Conservation (phyloP, 352 stramenopile species). For the Lagenidium giganteum region DNA sequence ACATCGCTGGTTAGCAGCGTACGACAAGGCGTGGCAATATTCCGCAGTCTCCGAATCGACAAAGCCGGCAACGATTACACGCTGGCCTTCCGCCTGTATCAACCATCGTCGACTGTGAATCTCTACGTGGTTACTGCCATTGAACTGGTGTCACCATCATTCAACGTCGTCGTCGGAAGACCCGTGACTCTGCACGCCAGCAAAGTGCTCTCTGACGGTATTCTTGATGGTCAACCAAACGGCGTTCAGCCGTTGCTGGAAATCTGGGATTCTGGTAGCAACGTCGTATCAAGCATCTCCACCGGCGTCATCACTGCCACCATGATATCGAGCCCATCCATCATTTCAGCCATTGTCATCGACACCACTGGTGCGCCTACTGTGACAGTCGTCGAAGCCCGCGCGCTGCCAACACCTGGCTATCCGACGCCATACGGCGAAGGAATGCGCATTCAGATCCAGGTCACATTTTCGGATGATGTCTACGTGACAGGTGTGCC, state of each 20-base stretch:
- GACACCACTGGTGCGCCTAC: constrained; percentile 44
- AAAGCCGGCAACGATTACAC: constrained; percentile 70
- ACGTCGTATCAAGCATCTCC: constrained; percentile 46
- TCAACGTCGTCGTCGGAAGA: constrained; percentile 47
- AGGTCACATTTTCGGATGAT: constrained; percentile 79
- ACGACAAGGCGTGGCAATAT: constrained; percentile 48
- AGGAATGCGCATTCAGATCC: constrained; percentile 46
- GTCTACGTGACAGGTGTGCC: constrained; percentile 52
- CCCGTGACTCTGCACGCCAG: constrained; percentile 43
- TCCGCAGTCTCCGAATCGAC: constrained; percentile 72
- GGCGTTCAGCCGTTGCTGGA: constrained; percentile 58
- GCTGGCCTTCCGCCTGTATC: constrained; percentile 61
- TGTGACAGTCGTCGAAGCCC: constrained; percentile 39
- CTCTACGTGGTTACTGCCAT: constrained; percentile 41
- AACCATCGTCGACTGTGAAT: constrained; percentile 29
- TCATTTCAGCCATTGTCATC: constrained; percentile 56
- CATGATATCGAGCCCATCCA: constrained; percentile 55
- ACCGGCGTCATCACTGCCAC: constrained; percentile 42
- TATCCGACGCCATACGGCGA: constrained; percentile 61
- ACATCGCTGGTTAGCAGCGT: constrained; percentile 36
- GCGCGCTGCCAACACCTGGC: constrained; percentile 27
- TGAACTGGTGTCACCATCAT: constrained; percentile 47
- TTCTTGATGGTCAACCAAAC: constrained; percentile 77
- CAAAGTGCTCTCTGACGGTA: constrained; percentile 50
- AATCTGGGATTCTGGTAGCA: constrained; percentile 58